Base-by-base conservation (phyloP, 805 yeast species). In the Kodamaea laetipori region DNA sequence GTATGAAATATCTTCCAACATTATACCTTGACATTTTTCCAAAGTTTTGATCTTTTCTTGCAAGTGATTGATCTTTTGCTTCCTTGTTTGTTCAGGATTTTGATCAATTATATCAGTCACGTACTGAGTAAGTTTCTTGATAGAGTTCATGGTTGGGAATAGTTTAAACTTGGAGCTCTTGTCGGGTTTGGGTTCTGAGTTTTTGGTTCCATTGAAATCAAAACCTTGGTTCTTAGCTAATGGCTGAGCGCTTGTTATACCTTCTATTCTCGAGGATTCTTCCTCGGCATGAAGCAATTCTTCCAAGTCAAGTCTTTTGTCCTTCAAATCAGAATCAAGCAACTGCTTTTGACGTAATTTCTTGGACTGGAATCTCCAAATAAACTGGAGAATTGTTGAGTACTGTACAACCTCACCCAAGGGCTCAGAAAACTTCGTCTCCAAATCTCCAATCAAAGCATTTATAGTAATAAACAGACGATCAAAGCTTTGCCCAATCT, bases 401-500 rank as follows among this genome's bases (percentile, higher is more conserved):
- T 77, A 76, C 54, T 83, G 87, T 1, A 81, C 87, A n/a, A 81
- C 77, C 56, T 84, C 89, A 1, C 82, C 82, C 37, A 83, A 62
- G 3, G 88, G 88, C 56, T 83, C 89, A 6, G 80, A 73, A 53
- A 82, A 82, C 43, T 79, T 78, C 1, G 80, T 73, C 40, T 78
- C 79, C 39, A 84, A 61, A 27, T 76, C 76, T 9, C 71, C 63
- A 4, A 80, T 76, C 8, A 84, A 68, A 1, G 74, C 58, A 53
- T 80, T 69, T 49, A 81, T 66, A n/a, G 80, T 58, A 48, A 79
- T 59, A 56, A 71, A 73, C 36, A 77, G 80, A 30, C 82, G 77
- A 61, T 94, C 98, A 49, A 87, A 82, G 1, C 90, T 84, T 56
- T 86, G 90, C 1, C 98, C 97, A 21, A 89, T 78, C 49, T 81